phyloP scores from a whole-genome alignment of 495 filamentous ascomycete species.

The Aspergillus indologenus region DNA sequence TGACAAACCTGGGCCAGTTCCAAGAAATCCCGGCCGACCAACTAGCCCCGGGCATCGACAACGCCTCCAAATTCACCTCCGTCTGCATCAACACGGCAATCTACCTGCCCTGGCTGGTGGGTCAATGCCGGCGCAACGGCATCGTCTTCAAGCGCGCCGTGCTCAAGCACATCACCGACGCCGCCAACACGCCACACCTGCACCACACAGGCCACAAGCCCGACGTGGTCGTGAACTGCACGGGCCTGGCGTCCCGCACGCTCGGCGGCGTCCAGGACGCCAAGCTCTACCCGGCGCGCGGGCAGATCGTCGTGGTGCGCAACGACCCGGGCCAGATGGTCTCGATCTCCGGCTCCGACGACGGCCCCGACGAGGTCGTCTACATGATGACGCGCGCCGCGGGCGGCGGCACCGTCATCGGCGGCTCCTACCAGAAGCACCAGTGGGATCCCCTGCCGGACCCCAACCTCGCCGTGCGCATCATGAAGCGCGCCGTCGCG shows the following conservation, averaged over 20 bases:
- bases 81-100: slow-evolving; percentile 89
- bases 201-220: slow-evolving; percentile 63
- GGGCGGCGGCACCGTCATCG: slow-evolving; percentile 76
- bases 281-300: slow-evolving; percentile 71
- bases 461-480: slow-evolving; percentile 73
- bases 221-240: slow-evolving; percentile 81
- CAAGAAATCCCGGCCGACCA: slow-evolving; percentile 51
- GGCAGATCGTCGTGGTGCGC: slow-evolving; percentile 84
- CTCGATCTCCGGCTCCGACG: slow-evolving; percentile 70
- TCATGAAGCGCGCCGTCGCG: slow-evolving; percentile 82
- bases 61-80: slow-evolving; percentile 69
- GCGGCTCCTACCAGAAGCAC: slow-evolving; percentile 79
- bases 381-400: slow-evolving; percentile 92
- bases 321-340: slow-evolving; percentile 75
- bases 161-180: slow-evolving; percentile 72
- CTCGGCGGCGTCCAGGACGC: slow-evolving; percentile 82
- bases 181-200: slow-evolving; percentile 43
- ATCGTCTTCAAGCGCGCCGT: slow-evolving; percentile 58
- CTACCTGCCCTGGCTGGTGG: slow-evolving; percentile 80
- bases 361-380: slow-evolving; percentile 72
- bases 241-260: slow-evolving; percentile 67
- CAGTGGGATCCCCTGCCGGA: slow-evolving; percentile 83
- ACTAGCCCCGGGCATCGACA: slow-evolving; percentile 60
- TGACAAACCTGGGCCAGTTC: slow-evolving; percentile 39
- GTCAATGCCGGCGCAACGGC: slow-evolving; percentile 69